Conservation (phyloP, 2,329 filamentous ascomycete genomes). For the Endoconidiophora polonica region DNA sequence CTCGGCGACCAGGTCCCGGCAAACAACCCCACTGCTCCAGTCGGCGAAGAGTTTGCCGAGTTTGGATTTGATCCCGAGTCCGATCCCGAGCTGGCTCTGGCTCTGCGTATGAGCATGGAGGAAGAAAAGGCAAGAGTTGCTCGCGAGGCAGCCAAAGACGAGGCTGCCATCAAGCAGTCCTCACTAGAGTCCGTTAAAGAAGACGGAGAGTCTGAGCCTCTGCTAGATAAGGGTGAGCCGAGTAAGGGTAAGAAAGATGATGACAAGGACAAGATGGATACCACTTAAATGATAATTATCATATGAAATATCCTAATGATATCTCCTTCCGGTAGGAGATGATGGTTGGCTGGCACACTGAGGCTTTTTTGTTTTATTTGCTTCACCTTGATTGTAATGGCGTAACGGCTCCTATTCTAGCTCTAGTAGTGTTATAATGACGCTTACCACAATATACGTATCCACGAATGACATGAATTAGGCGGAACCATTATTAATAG, state of each 20-base stretch:
- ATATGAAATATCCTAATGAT: no score
- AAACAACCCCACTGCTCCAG: constrained; percentile 32
- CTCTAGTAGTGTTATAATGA: no score
- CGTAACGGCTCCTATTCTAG: constrained; percentile 4
- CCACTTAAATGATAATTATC: constrained; percentile 36
- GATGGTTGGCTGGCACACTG: no score
- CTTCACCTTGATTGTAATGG: constrained; percentile 7
- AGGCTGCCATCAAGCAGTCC: constrained; percentile 52
- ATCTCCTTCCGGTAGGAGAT: no score
- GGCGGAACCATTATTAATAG: no score
- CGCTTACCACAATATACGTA: no score
- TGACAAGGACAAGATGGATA: constrained; percentile 74
- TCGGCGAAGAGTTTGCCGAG: constrained; percentile 43
- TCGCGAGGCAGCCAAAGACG: constrained; percentile 41
- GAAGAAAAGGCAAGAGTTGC: constrained; percentile 86
- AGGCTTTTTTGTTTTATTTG: background rate
- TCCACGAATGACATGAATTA: no score
- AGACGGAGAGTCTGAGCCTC: constrained; percentile 46
- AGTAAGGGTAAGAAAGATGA: constrained; percentile 31
- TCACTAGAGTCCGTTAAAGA: constrained; percentile 70
- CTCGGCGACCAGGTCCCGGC: constrained; percentile 54
- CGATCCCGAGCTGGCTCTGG: constrained; percentile 86
- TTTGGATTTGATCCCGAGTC: constrained; percentile 67
- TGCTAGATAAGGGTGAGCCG: constrained; percentile 12
- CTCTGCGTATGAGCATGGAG: constrained; percentile 92